A percentile compares a stretch with the other conserved stretches of the same genome.
Conservation (phyloP, 1,284 basidiomycete genomes). For the Moesziomyces antarcticus region DNA sequence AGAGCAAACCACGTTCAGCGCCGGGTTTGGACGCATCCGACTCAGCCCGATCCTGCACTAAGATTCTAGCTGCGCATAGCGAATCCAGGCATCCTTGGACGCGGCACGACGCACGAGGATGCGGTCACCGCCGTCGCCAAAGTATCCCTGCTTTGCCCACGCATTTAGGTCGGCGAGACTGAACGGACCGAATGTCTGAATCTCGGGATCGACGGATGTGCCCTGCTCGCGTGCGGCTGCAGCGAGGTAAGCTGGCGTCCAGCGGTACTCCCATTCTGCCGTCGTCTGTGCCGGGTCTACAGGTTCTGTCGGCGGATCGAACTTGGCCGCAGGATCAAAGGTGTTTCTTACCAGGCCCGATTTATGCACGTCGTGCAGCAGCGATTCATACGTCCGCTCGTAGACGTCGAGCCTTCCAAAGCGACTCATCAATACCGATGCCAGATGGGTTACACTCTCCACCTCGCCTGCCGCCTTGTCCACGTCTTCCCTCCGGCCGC, state of each 20-base stretch:
- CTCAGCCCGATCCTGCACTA: constrained; percentile 38
- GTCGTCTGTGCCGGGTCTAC: not conserved
- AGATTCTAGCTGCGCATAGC: constrained; percentile 15
- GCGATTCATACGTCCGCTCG: constrained; percentile 61
- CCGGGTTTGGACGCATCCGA: constrained; percentile 26
- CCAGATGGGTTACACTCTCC: constrained; percentile 57
- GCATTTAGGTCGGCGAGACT: constrained; percentile 35
- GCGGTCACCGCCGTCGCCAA: constrained; percentile 55
- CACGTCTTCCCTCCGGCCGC: constrained; percentile 62
- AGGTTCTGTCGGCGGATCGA: constrained; percentile 4
- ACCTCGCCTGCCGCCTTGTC: constrained; percentile 33
- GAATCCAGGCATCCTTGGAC: constrained; percentile 29
- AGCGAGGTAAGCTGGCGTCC: constrained; percentile 61
- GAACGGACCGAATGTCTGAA: constrained; percentile 61
- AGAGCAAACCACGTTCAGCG: constrained; percentile 35
- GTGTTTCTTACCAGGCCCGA: constrained; percentile 58
- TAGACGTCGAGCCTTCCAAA: constrained; percentile 63
- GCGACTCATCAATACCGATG: constrained; percentile 59
- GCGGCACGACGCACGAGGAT: constrained; percentile 47
- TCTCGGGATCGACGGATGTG: constrained; percentile 40
- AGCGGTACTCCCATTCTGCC: constrained; percentile 58
- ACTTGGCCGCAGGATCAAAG: constrained; percentile 57
- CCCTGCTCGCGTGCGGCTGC: constrained; percentile 41
- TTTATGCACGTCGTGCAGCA: constrained; percentile 55
- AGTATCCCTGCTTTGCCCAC: constrained; percentile 63